A percentile compares a stretch with the other conserved stretches of the same genome.
Conservation (phyloP, 257 asterid genomes). For the Jacaranda mimosifolia region DNA sequence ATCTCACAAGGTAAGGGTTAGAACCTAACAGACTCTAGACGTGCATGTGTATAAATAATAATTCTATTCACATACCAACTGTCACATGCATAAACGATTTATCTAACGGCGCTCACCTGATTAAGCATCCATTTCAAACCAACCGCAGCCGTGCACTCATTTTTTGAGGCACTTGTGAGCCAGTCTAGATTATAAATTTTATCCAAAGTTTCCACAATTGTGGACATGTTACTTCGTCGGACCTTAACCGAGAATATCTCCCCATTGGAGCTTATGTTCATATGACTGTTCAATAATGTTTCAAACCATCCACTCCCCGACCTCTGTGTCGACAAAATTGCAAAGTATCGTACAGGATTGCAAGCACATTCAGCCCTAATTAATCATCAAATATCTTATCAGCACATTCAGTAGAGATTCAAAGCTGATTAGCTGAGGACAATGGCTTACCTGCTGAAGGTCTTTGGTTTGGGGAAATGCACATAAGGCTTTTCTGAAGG, state of each 20-base stretch:
- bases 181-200: slow-evolving; percentile 76
- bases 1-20: not conserved
- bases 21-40: not conserved
- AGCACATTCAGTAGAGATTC: slow-evolving; percentile 13
- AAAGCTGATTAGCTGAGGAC: slow-evolving; percentile 4
- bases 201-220: slow-evolving; percentile 76
- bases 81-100: slow-evolving; percentile 11
- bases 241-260: slow-evolving; percentile 88
- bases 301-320: slow-evolving; percentile 99
- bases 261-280: slow-evolving; percentile 89
- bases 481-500: slow-evolving; percentile 66
- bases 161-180: slow-evolving; percentile 84
- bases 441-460: slow-evolving; percentile 70
- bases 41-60: not conserved
- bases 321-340: slow-evolving; percentile 90
- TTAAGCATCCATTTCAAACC: slow-evolving; percentile 99
- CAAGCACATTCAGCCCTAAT: slow-evolving; percentile 85
- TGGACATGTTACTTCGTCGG: slow-evolving; percentile 70
- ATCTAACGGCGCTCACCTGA: slow-evolving; percentile 56
- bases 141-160: slow-evolving; percentile 96
- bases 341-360: slow-evolving; percentile 82
- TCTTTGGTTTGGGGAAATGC: slow-evolving; percentile 83
- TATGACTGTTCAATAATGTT: slow-evolving; percentile 81
- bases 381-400: slow-evolving; percentile 34
- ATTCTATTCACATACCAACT: not conserved